These are phyloP conservation scores for Neoscytalidium dimidiatum DNA, from an alignment of 2,329 filamentous ascomycete species.

Conservation along the genomic window DNA sequence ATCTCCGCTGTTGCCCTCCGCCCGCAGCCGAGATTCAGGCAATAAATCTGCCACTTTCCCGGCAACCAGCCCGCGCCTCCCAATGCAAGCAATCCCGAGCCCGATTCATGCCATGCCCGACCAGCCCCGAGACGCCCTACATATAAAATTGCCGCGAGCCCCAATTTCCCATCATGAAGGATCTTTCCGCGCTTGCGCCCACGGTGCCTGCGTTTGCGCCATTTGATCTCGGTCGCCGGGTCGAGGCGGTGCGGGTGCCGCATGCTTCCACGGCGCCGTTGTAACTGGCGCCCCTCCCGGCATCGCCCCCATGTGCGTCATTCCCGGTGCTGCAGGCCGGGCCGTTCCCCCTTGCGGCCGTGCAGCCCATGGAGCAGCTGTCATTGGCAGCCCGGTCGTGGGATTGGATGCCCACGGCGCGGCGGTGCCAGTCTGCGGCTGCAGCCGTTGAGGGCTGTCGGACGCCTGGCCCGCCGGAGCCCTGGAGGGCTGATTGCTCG, in stretches of 20 bases:
- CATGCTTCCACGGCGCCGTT: conserved; percentile 14
- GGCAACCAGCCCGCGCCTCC: neutral
- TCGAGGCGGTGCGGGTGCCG: neutral
- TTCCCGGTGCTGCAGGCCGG: neutral
- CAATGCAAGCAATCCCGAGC: conserved; percentile 8
- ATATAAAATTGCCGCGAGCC: neutral
- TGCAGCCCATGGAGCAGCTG: conserved; percentile 31
- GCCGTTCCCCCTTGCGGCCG: conserved; percentile 4
- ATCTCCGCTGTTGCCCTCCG: conserved; percentile 1
- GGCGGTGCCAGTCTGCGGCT: conserved; percentile 25
- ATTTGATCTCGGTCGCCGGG: conserved; percentile 2
- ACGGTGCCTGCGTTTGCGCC: conserved; percentile 19
- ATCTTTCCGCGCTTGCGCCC: conserved; percentile 20
- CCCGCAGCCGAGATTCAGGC: conserved; percentile 9
- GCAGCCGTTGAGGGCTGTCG: conserved; percentile 29
- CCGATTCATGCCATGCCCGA: conserved; percentile 10
- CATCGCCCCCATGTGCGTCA: conserved; percentile 11
- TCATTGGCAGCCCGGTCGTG: conserved; percentile 14
- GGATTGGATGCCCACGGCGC: conserved; percentile 18
- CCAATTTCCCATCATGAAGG: conserved; percentile 14
- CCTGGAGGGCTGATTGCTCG: conserved; percentile 36
- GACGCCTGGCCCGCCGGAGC: conserved; percentile 25
- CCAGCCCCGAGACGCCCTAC: neutral
- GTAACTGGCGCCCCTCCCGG: neutral
- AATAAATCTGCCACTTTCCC: conserved; percentile 14